Percentiles rank a stretch among this genome's conserved stretches.
These are phyloP conservation scores for Paramecium octaurelia DNA, from an alignment of 73 alveolate species.

Conservation along the genomic window DNA sequence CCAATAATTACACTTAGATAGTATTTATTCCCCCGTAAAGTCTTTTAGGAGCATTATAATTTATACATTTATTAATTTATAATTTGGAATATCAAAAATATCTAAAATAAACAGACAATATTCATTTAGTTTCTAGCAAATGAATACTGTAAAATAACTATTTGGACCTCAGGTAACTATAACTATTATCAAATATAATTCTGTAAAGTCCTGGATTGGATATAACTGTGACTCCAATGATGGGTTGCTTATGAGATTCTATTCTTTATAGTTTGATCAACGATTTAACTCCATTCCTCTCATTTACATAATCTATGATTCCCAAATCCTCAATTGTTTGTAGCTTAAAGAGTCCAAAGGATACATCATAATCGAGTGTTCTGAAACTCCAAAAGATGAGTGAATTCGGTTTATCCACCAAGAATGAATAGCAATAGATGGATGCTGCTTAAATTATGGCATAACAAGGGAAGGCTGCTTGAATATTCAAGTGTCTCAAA, in stretches of 20 bases:
- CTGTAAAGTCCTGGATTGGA: conserved; percentile 53
- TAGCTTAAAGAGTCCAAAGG: conserved; percentile 56
- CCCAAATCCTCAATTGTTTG: conserved; percentile 5
- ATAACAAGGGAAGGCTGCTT: conserved; percentile 22
- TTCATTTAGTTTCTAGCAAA: conserved; percentile 41
- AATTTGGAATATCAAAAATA: neutral
- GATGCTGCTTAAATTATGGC: conserved; percentile 17
- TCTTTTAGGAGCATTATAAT: neutral
- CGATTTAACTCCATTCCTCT: conserved; percentile 24
- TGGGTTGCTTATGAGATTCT: conserved; percentile 56
- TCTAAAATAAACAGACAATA: neutral
- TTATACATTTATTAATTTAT: neutral
- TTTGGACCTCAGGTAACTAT: conserved; percentile 50
- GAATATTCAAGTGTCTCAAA: neutral
- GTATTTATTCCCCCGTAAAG: no score
- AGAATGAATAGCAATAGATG: neutral
- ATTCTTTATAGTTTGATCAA: conserved; percentile 34
- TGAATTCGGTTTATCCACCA: conserved; percentile 33
- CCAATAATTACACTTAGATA: no score
- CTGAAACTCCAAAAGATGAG: conserved; percentile 57
- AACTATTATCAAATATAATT: conserved; percentile 56
- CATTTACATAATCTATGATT: conserved; percentile 40
- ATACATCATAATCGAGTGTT: conserved; percentile 61
- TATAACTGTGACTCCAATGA: conserved; percentile 42
- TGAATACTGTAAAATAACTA: conserved; percentile 46